Conservation (phyloP, 2,329 filamentous ascomycete species). For the Cladosporium sp. region DNA sequence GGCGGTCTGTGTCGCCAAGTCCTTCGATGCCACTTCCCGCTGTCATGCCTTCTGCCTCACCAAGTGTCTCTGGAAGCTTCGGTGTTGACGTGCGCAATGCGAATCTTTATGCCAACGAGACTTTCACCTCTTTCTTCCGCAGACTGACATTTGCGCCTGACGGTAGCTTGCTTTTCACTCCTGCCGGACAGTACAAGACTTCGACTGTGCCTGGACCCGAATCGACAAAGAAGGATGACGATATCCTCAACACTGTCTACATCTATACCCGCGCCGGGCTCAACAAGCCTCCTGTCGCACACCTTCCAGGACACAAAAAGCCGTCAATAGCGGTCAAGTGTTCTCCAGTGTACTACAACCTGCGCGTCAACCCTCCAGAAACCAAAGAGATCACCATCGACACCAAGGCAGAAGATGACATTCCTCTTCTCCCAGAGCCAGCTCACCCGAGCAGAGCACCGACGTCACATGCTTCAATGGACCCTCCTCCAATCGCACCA, state of each 20-base stretch:
- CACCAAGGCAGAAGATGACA: conserved; percentile 79
- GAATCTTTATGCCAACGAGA: conserved; percentile 93
- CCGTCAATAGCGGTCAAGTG: conserved; percentile 94
- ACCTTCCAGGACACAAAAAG: conserved; percentile 96
- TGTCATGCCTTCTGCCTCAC: conserved; percentile 91
- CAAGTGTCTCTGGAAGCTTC: conserved; percentile 64
- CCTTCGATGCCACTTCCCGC: conserved; percentile 90
- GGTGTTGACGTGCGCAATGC: conserved; percentile 69
- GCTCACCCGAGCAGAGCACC: conserved; percentile 53
- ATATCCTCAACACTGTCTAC: conserved; percentile 95
- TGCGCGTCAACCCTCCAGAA: conserved; percentile 60
- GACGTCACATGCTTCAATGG: conserved; percentile 67
- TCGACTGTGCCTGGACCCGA: conserved; percentile 46
- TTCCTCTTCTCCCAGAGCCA: conserved; percentile 79
- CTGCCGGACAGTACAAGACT: conserved; percentile 90
- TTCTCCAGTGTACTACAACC: conserved; percentile 81
- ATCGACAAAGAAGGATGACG: conserved; percentile 66
- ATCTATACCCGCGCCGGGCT: conserved; percentile 95
- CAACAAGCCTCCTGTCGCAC: conserved; percentile 92
- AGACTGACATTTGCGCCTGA: conserved; percentile 92
- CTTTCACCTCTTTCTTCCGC: conserved; percentile 93
- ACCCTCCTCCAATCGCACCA: conserved; percentile 66
- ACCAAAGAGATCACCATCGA: conserved; percentile 94
- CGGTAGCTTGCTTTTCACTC: conserved; percentile 87
- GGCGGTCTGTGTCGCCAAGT: conserved; percentile 86